Conservation (phyloP, 164 flowering plant species). For the Piper betle region DNA sequence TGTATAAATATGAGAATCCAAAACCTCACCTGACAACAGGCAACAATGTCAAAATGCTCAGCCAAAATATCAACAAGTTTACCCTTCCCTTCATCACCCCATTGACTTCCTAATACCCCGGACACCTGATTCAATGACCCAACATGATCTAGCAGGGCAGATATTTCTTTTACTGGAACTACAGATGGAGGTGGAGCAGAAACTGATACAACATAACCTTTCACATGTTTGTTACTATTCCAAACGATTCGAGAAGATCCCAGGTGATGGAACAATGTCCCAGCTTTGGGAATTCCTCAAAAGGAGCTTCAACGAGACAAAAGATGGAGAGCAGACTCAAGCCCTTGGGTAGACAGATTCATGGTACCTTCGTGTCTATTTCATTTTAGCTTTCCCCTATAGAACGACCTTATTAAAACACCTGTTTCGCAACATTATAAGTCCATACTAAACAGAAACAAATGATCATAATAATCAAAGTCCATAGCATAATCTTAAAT, state of each 20-base stretch:
- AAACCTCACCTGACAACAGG: conserved; percentile 78
- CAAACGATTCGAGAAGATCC: not conserved
- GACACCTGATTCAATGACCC: conserved; percentile 69
- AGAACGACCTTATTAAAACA: too few species aligned
- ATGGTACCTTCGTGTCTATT: not conserved
- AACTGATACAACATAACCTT: conserved; percentile 6
- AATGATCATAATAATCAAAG: too few species aligned
- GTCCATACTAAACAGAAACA: too few species aligned
- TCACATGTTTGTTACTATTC: not conserved
- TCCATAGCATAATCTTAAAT: too few species aligned
- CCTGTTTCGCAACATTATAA: too few species aligned
- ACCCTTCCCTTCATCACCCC: conserved; percentile 98
- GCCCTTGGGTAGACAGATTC: not conserved
- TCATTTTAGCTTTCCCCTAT: not conserved
- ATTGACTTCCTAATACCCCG: conserved; percentile 79
- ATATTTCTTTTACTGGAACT: conserved; percentile 14
- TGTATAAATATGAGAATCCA: not conserved
- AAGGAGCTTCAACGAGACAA: not conserved
- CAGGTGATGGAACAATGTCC: not conserved
- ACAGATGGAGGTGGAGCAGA: conserved; percentile 15
- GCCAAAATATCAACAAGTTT: conserved; percentile 89
- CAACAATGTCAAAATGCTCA: conserved; percentile 66
- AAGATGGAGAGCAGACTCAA: not conserved
- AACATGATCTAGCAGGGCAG: conserved; percentile 26
- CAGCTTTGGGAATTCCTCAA: not conserved